Evolutionary conservation across 768 basidiomycete genomes (phyloP).

Genomic region (Neoboletus subvelutipes): DNA sequence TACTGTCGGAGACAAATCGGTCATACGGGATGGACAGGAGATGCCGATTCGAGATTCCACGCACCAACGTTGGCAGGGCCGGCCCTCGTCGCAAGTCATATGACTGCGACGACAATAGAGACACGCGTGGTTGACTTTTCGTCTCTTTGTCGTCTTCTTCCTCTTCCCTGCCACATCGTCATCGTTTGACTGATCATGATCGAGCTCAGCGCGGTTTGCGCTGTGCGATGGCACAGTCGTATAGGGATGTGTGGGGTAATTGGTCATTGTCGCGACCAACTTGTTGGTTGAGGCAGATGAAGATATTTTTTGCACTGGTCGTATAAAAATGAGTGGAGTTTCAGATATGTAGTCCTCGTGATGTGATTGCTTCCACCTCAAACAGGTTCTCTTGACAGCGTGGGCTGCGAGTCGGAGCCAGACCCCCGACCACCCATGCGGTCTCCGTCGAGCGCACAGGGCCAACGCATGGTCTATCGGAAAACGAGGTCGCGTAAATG

Average conservation of each 20-base stretch:
- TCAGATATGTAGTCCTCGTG: slow-evolving; percentile 20
- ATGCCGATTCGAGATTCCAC: slow-evolving; percentile 30
- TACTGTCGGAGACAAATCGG: slow-evolving; percentile 45
- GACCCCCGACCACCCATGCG: slow-evolving; percentile 27
- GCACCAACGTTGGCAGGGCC: slow-evolving; percentile 92
- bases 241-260: slow-evolving; percentile 30
- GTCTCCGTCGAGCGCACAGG: background rate
- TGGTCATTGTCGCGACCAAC: slow-evolving; percentile 22
- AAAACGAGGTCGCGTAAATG: slow-evolving; percentile 13
- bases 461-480: background rate
- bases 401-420: slow-evolving; percentile 5
- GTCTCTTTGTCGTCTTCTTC: slow-evolving; percentile 55
- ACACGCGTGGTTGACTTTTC: slow-evolving; percentile 92
- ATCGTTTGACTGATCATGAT: slow-evolving; percentile 33
- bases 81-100: slow-evolving; percentile 89
- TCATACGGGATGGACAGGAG: background rate
- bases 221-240: slow-evolving; percentile 19
- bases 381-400: slow-evolving; percentile 21
- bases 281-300: slow-evolving; percentile 9
- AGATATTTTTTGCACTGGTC: slow-evolving; percentile 12
- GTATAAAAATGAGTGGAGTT: slow-evolving; percentile 27
- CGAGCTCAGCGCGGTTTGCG: slow-evolving; percentile 19
- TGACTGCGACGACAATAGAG: slow-evolving; percentile 90
- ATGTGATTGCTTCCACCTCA: slow-evolving; percentile 24
- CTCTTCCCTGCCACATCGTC: slow-evolving; percentile 36